A percentile compares a stretch with the other conserved stretches of the same genome.
Evolutionary conservation across 805 yeast species (phyloP).

Genomic region (Lipomyces spencermartinsiae): DNA sequence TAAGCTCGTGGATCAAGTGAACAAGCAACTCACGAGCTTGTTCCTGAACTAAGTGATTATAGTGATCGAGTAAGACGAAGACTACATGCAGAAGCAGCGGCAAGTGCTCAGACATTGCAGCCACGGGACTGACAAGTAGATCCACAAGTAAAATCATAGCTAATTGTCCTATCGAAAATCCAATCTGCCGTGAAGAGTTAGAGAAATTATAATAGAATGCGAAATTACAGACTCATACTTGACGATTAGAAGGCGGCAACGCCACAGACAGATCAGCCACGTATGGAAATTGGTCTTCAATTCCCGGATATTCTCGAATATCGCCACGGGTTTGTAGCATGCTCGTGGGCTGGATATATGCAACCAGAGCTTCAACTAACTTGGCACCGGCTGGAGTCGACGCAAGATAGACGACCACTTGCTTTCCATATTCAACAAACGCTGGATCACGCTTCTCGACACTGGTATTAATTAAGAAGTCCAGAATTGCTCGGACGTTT

Average conservation of each 20-base stretch:
- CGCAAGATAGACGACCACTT: slow-evolving; percentile 74
- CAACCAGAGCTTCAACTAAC: slow-evolving; percentile 66
- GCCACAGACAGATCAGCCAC: slow-evolving; percentile 70
- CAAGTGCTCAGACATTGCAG: slow-evolving; percentile 62
- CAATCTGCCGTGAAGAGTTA: slow-evolving; percentile 45
- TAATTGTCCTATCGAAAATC: slow-evolving; percentile 85
- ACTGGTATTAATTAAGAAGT: slow-evolving; percentile 71
- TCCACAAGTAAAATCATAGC: slow-evolving; percentile 87
- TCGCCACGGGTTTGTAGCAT: slow-evolving; percentile 79
- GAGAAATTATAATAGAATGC: background rate
- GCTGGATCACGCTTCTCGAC: slow-evolving; percentile 70
- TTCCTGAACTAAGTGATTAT: slow-evolving; percentile 79
- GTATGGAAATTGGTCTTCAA: slow-evolving; percentile 64
- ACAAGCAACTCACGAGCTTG: slow-evolving; percentile 80
- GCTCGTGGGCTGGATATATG: slow-evolving; percentile 77
- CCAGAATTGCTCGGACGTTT: slow-evolving; percentile 76
- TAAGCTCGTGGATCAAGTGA: slow-evolving; percentile 70
- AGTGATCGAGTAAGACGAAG: slow-evolving; percentile 85
- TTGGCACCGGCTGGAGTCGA: slow-evolving; percentile 59
- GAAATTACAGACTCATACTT: slow-evolving; percentile 44
- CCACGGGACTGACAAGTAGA: slow-evolving; percentile 69
- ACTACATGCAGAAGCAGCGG: slow-evolving; percentile 81
- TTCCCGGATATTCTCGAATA: slow-evolving; percentile 39
- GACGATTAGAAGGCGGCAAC: slow-evolving; percentile 64
- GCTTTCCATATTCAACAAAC: slow-evolving; percentile 80